A percentile compares a stretch with the other conserved stretches of the same genome.
Evolutionary conservation across 2,329 filamentous ascomycete species (phyloP).

Genomic region (Aspergillus sp.): DNA sequence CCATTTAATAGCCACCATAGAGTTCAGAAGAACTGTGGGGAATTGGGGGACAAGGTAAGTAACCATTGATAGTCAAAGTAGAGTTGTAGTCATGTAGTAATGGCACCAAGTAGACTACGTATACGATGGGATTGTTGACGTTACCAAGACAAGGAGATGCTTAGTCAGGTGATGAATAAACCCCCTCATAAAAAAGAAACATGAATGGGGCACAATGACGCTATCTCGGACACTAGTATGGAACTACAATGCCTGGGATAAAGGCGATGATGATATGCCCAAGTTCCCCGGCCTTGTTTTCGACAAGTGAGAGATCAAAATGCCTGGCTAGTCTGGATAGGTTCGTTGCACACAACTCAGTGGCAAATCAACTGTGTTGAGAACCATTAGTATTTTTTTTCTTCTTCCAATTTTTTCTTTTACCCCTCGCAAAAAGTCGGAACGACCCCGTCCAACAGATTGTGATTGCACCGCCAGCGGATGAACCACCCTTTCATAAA

Average conservation of each 20-base stretch:
- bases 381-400: no score
- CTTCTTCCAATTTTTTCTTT: not conserved
- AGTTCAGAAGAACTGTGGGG: not conserved
- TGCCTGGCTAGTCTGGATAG: not conserved
- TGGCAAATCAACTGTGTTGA: not conserved
- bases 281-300: not conserved
- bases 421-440: not conserved
- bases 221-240: not conserved
- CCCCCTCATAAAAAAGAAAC: not conserved
- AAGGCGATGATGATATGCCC: not conserved
- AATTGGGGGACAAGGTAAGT: not conserved
- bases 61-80: not conserved
- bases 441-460: slow-evolving; percentile 2
- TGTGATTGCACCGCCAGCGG: slow-evolving; percentile 6
- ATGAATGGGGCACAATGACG: not conserved
- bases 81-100: not conserved
- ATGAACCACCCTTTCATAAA: slow-evolving; percentile 18
- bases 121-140: not conserved
- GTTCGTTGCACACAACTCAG: not conserved
- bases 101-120: no score
- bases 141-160: not conserved
- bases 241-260: not conserved
- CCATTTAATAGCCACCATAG: not conserved
- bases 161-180: not conserved
- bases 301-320: not conserved